Conservation (phyloP, 306 rosid species). For the Ammopiptanthus mongolicus region DNA sequence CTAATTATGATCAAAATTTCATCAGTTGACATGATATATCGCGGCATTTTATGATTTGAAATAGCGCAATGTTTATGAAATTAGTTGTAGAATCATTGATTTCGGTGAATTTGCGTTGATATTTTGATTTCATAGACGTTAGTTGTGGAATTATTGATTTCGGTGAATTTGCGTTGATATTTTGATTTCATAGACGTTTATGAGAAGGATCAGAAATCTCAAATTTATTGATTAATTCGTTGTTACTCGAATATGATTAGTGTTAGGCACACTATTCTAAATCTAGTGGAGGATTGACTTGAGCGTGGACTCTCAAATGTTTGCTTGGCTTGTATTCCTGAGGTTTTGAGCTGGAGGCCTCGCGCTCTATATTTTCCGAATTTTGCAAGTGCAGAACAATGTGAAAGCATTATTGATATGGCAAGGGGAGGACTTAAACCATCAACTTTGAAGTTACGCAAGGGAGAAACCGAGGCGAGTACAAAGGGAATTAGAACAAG, state of each 20-base stretch:
- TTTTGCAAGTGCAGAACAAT: slow-evolving; percentile 78
- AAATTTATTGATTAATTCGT: not conserved
- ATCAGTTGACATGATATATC: not conserved
- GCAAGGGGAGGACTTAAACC: slow-evolving; percentile 60
- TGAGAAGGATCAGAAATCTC: not conserved
- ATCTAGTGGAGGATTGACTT: slow-evolving; percentile 15
- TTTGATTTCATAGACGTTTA: slow-evolving; percentile 3
- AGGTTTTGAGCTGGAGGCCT: slow-evolving; percentile 92
- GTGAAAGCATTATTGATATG: slow-evolving; percentile 47
- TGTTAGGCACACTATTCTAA: not conserved
- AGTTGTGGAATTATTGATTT: not conserved
- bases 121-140: slow-evolving; percentile 1
- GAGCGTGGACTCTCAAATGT: not conserved
- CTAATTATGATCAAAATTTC: slow-evolving; percentile 11
- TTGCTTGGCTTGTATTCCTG: slow-evolving; percentile 12
- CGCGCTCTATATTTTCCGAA: slow-evolving; percentile 80
- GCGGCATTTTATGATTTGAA: not conserved
- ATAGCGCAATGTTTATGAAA: not conserved
- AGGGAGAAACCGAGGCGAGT: slow-evolving; percentile 62
- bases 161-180: not conserved
- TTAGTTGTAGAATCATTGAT: not conserved
- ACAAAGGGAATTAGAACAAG: slow-evolving; percentile 78
- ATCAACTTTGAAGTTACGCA: slow-evolving; percentile 60
- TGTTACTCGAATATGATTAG: not conserved
- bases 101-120: not conserved